phyloP scores from a whole-genome alignment of 1,284 basidiomycete species.

The Ceratobasidium sp. region DNA sequence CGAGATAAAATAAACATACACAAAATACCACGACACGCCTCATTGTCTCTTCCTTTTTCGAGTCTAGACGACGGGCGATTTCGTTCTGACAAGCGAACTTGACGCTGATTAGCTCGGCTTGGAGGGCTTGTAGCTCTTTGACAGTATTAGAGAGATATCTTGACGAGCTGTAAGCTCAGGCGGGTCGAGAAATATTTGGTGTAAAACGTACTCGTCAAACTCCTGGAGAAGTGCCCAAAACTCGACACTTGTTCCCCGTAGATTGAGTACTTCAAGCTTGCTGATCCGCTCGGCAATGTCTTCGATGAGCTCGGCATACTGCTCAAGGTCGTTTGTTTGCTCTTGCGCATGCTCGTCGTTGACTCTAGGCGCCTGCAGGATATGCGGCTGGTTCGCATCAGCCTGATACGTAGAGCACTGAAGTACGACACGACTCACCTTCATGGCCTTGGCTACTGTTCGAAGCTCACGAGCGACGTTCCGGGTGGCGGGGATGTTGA shows the following conservation, averaged over 20 bases:
- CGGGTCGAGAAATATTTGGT: too few species aligned
- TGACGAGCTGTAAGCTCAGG: too few species aligned
- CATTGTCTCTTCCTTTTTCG: too few species aligned
- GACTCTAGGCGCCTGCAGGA: not conserved
- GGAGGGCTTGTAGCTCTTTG: too few species aligned
- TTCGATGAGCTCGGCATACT: not conserved
- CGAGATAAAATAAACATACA: too few species aligned
- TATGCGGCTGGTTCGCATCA: slow-evolving; percentile 1
- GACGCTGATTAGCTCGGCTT: too few species aligned
- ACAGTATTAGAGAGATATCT: too few species aligned
- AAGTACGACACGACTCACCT: not conserved
- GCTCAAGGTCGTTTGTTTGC: not conserved
- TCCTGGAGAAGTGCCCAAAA: not conserved
- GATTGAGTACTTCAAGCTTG: too few species aligned
- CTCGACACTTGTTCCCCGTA: not conserved
- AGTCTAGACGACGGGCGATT: too few species aligned
- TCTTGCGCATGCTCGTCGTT: not conserved
- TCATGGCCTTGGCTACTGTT: not conserved
- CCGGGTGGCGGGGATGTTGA: not conserved
- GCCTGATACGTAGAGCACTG: not conserved
- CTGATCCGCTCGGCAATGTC: not conserved
- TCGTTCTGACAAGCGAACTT: too few species aligned
- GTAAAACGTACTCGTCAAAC: not conserved
- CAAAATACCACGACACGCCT: too few species aligned
- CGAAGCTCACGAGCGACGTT: not conserved